Percentiles rank a stretch among this genome's conserved stretches.
phyloP scores from a whole-genome alignment of 805 yeast genomes.

The Candida koratica region DNA sequence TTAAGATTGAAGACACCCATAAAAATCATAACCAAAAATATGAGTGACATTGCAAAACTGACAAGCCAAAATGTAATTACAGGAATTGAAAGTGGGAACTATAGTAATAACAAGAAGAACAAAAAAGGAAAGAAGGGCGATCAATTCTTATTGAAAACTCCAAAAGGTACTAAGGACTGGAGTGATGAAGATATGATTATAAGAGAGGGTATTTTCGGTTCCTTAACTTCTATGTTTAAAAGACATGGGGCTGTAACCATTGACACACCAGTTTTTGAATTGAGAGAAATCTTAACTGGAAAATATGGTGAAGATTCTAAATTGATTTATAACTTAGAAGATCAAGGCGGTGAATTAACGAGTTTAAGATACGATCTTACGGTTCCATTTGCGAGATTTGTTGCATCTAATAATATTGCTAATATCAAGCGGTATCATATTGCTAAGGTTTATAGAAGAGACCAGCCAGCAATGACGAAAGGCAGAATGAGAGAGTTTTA shows the following conservation, averaged over 20 bases:
- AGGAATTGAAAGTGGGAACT: background rate
- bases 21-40: slow-evolving; percentile 2
- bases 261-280: slow-evolving; percentile 97
- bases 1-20: slow-evolving; percentile 6
- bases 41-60: slow-evolving; percentile 6
- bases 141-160: slow-evolving; percentile 82
- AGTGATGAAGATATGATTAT: slow-evolving; percentile 96
- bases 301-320: slow-evolving; percentile 99
- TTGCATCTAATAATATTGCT: slow-evolving; percentile 91
- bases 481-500: slow-evolving; percentile 99
- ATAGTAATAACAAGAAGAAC: slow-evolving; percentile 2
- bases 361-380: slow-evolving; percentile 95
- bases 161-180: slow-evolving; percentile 98
- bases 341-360: slow-evolving; percentile 97
- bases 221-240: slow-evolving; percentile 72
- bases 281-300: slow-evolving; percentile 92
- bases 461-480: slow-evolving; percentile 99
- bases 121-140: slow-evolving; percentile 24
- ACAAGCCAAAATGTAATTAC: slow-evolving; percentile 2
- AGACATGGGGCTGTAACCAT: slow-evolving; percentile 98
- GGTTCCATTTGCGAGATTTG: slow-evolving; percentile 96
- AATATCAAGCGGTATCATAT: slow-evolving; percentile 92
- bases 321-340: slow-evolving; percentile 91
- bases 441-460: slow-evolving; percentile 98
- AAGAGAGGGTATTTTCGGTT: slow-evolving; percentile 78